Evolutionary conservation across 345 rosid genomes (phyloP).

Genomic region (Aquilaria yunnanensis): DNA sequence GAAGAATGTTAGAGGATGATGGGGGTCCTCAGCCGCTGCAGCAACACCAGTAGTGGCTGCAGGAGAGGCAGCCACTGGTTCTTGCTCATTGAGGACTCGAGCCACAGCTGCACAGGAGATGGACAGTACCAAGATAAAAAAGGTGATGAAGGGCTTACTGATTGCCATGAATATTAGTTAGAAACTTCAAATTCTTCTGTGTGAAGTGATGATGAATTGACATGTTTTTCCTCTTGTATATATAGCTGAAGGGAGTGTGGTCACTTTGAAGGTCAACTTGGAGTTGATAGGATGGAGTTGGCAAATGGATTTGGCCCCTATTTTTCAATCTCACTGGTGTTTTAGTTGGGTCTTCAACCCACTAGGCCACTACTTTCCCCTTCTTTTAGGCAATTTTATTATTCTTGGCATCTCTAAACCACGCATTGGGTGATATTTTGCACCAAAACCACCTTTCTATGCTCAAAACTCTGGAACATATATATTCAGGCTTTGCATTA

Average conservation of each 20-base stretch:
- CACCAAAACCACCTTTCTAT: background rate
- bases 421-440: background rate
- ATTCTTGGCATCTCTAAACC: too few relatives aligned
- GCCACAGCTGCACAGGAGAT: slow-evolving; percentile 2
- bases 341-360: slow-evolving; percentile 2
- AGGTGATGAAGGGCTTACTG: background rate
- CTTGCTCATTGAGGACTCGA: slow-evolving; percentile 2
- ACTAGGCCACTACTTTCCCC: too few relatives aligned
- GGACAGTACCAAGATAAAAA: background rate
- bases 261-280: background rate
- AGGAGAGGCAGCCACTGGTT: slow-evolving; percentile 4
- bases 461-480: too few relatives aligned
- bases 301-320: background rate
- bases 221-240: background rate
- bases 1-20: slow-evolving; percentile 46
- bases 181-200: background rate
- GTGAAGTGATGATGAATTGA: background rate
- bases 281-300: slow-evolving; percentile 14
- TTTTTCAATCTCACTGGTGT: background rate
- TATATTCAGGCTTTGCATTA: too few relatives aligned
- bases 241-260: background rate
- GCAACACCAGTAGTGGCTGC: slow-evolving; percentile 13
- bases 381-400: too few relatives aligned
- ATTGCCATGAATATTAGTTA: slow-evolving; percentile 3
- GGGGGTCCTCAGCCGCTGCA: slow-evolving; percentile 12